Percentiles rank a stretch among this genome's conserved stretches.
phyloP scores from a whole-genome alignment of 2,329 filamentous ascomycete genomes.

The Onygenales sp. region DNA sequence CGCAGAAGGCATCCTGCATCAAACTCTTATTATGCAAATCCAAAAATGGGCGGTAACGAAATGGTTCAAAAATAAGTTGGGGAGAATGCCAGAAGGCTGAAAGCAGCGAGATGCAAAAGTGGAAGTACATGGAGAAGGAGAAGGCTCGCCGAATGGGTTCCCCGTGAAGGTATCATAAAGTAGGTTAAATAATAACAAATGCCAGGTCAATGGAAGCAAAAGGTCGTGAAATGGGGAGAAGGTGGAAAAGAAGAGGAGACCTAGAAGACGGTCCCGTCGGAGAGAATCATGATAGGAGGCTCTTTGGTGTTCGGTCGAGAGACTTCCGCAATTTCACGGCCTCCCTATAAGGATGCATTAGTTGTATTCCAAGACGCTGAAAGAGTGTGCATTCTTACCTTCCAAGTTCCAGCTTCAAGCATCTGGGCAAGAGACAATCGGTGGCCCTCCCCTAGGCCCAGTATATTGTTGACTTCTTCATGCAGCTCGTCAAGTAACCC shows the following conservation, averaged over 20 bases:
- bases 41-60: conserved; percentile 13
- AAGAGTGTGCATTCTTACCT: conserved; percentile 52
- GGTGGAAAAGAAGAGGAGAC: conserved; percentile 3
- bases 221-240: neutral
- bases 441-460: conserved; percentile 61
- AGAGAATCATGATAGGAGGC: conserved; percentile 90
- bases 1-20: neutral
- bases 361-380: conserved; percentile 5
- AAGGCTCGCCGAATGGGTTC: neutral
- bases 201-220: neutral
- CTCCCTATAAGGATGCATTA: conserved; percentile 52
- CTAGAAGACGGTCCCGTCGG: conserved; percentile 92
- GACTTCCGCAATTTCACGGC: conserved; percentile 90
- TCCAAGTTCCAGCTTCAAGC: conserved; percentile 94
- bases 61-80: conserved; percentile 11
- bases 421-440: conserved; percentile 73
- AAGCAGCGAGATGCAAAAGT: neutral
- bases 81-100: neutral
- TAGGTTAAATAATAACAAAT: neutral
- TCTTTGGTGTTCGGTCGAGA: conserved; percentile 93
- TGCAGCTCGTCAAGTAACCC: conserved; percentile 64
- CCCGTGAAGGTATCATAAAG: conserved; percentile 2
- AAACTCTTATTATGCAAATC: conserved; percentile 1
- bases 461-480: conserved; percentile 55
- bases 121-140: neutral